These are phyloP conservation scores for Micractinium sp. DNA, from an alignment of 139 green algal species.

Conservation along the genomic window DNA sequence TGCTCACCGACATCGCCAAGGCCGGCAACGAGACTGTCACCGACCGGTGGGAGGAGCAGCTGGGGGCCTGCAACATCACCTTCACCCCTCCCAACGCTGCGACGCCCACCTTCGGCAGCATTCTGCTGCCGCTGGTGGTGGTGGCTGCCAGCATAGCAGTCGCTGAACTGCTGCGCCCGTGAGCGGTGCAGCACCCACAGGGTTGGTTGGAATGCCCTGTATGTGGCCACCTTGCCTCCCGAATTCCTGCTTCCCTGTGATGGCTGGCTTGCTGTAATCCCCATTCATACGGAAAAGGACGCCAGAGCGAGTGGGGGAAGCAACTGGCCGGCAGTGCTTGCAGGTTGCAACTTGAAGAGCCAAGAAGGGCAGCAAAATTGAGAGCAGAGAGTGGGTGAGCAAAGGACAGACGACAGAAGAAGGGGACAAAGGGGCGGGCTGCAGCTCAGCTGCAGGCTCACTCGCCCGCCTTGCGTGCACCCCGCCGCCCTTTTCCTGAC, in stretches of 20 bases:
- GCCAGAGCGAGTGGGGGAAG: neutral
- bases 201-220: neutral
- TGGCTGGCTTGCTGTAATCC: neutral
- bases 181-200: neutral
- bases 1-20: neutral
- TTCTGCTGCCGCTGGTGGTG: neutral
- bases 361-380: neutral
- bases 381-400: neutral
- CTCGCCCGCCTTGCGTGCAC: neutral
- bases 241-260: neutral
- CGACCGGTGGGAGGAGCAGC: neutral
- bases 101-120: neutral
- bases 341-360: neutral
- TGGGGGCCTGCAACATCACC: constrained; percentile 3
- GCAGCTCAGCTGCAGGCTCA: neutral
- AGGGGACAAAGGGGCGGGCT: neutral
- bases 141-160: neutral
- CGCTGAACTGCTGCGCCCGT: neutral
- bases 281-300: neutral
- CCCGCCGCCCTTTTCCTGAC: neutral
- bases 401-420: neutral
- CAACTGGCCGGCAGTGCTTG: neutral
- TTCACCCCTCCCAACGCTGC: neutral
- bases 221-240: neutral
- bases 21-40: neutral